Evolutionary conservation across 768 basidiomycete genomes (phyloP).

Genomic region (Cystofilobasidium macerans): DNA sequence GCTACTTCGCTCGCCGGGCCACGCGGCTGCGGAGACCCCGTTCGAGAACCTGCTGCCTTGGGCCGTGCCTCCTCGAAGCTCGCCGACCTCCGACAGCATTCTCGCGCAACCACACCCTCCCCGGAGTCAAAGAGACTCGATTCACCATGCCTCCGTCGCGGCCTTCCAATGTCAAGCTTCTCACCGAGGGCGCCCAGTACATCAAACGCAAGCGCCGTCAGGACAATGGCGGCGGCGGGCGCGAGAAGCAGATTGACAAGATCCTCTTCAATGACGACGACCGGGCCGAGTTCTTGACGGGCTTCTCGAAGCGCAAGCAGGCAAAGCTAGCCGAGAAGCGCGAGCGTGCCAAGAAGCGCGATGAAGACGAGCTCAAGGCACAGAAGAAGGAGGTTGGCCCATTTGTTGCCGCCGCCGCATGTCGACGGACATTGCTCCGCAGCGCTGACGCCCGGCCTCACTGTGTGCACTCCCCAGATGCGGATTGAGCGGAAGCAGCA

Average conservation of each 20-base stretch:
- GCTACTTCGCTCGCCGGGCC: no score
- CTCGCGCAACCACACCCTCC: neutral
- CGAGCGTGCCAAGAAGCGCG: slow-evolving; percentile 25
- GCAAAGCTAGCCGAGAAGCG: slow-evolving; percentile 24
- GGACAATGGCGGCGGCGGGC: slow-evolving; percentile 6
- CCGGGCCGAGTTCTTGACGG: slow-evolving; percentile 26
- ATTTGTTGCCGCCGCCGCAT: neutral
- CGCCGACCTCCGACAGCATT: no score
- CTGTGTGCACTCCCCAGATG: slow-evolving; percentile 4
- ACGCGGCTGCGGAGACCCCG: no score
- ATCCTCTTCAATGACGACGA: slow-evolving; percentile 26
- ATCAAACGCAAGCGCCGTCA: slow-evolving; percentile 11
- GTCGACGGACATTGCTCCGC: neutral
- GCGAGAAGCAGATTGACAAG: slow-evolving; percentile 17
- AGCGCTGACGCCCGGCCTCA: neutral
- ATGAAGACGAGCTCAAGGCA: slow-evolving; percentile 8
- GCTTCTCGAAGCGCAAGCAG: slow-evolving; percentile 26
- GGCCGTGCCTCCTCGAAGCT: no score
- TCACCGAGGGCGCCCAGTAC: slow-evolving; percentile 25
- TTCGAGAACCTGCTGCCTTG: no score
- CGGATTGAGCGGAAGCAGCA: slow-evolving; percentile 19
- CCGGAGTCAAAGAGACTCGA: neutral
- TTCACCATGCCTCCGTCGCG: slow-evolving; percentile 15
- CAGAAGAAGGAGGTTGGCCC: neutral
- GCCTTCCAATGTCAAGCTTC: slow-evolving; percentile 22